Percentiles rank a stretch among this genome's conserved stretches.
These are phyloP conservation scores for Collybia sordida DNA, from an alignment of 768 basidiomycete species.

Conservation along the genomic window DNA sequence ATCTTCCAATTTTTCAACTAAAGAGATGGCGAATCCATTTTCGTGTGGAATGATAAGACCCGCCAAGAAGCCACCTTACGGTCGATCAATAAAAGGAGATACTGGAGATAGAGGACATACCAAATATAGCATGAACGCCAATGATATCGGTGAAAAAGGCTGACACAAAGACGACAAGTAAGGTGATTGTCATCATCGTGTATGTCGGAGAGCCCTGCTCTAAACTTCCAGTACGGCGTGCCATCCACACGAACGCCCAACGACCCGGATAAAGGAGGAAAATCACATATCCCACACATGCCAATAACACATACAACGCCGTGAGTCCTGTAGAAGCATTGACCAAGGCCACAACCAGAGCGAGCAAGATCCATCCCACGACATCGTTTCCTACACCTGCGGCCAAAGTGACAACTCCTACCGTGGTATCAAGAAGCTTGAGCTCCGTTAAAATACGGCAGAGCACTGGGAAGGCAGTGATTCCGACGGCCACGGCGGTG, in stretches of 20 bases:
- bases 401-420: constrained; percentile 81
- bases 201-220: constrained; percentile 72
- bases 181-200: constrained; percentile 74
- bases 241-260: constrained; percentile 67
- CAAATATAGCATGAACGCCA: constrained; percentile 72
- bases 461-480: constrained; percentile 81
- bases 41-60: constrained; percentile 83
- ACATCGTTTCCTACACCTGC: constrained; percentile 81
- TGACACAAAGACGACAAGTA: constrained; percentile 71
- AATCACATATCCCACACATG: constrained; percentile 61
- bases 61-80: constrained; percentile 73
- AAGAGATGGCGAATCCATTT: constrained; percentile 74
- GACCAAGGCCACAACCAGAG: constrained; percentile 80
- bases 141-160: constrained; percentile 89
- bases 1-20: constrained; percentile 88
- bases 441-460: constrained; percentile 84
- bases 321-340: constrained; percentile 73
- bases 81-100: neutral
- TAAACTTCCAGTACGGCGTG: constrained; percentile 64
- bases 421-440: constrained; percentile 78
- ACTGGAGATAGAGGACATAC: constrained; percentile 23
- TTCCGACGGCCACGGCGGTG: constrained; percentile 78
- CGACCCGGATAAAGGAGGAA: constrained; percentile 66
- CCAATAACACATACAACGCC: constrained; percentile 80
- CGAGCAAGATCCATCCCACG: constrained; percentile 83